A percentile compares a stretch with the other conserved stretches of the same genome.
Evolutionary conservation across 2,329 filamentous ascomycete species (phyloP).

Genomic region (Colletotrichum lupini): DNA sequence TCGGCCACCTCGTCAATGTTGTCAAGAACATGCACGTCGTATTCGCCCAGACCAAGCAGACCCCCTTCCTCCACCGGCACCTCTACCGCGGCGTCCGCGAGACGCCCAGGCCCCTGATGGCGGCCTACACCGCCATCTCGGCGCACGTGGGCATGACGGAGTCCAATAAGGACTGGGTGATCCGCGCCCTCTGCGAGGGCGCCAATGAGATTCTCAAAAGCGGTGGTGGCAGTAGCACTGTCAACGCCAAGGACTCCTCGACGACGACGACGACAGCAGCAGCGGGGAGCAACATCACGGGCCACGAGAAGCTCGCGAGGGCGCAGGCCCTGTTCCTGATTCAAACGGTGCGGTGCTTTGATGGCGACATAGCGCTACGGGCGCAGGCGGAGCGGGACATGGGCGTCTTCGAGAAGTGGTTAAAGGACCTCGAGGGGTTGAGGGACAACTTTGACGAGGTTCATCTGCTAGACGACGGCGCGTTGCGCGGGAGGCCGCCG

Average conservation of each 20-base stretch:
- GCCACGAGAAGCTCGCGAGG: slow-evolving; percentile 53
- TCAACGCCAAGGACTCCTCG: neutral
- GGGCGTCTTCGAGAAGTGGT: slow-evolving; percentile 49
- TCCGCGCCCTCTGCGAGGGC: slow-evolving; percentile 51
- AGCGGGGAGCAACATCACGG: slow-evolving; percentile 36
- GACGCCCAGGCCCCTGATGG: slow-evolving; percentile 52
- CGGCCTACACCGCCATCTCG: slow-evolving; percentile 52
- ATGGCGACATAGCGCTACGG: slow-evolving; percentile 53
- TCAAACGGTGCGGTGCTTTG: slow-evolving; percentile 55
- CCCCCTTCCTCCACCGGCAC: slow-evolving; percentile 55
- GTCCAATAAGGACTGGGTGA: slow-evolving; percentile 51
- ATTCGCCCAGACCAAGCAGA: slow-evolving; percentile 49
- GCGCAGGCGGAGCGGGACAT: slow-evolving; percentile 54
- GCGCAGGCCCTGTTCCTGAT: slow-evolving; percentile 55
- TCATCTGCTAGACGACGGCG: slow-evolving; percentile 37
- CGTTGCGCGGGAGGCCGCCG: slow-evolving; percentile 47
- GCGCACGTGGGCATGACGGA: slow-evolving; percentile 51
- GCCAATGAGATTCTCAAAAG: slow-evolving; percentile 47
- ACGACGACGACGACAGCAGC: neutral
- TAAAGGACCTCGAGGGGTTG: slow-evolving; percentile 46
- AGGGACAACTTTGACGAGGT: slow-evolving; percentile 48
- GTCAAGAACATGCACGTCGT: slow-evolving; percentile 46
- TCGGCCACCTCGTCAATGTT: slow-evolving; percentile 48
- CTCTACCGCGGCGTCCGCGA: slow-evolving; percentile 50
- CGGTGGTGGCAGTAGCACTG: neutral